These are phyloP conservation scores for Senna tora DNA, from an alignment of 306 rosid genomes.

Conservation along the genomic window DNA sequence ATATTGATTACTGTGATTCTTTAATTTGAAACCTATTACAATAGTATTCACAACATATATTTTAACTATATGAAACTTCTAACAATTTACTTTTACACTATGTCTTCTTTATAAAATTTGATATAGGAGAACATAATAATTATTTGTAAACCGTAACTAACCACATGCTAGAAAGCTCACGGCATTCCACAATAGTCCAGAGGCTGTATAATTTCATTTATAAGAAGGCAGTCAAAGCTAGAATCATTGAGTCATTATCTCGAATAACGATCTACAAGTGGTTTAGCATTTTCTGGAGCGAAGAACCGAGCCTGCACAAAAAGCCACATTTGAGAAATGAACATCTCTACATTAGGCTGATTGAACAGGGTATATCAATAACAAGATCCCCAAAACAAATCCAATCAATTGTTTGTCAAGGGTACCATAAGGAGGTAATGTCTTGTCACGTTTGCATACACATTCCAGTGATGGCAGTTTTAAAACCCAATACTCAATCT, in stretches of 20 bases:
- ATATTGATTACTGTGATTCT: too few species aligned
- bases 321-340: too few species aligned
- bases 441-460: not conserved
- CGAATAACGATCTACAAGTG: conserved; percentile 77
- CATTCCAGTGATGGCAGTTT: not conserved
- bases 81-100: too few species aligned
- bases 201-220: too few species aligned
- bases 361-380: not conserved
- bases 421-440: not conserved
- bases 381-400: not conserved
- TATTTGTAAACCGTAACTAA: too few species aligned
- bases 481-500: not conserved
- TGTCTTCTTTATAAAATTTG: too few species aligned
- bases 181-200: not conserved
- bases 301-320: conserved; percentile 82
- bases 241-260: conserved; percentile 31
- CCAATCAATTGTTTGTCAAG: not conserved
- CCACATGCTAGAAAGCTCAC: not conserved
- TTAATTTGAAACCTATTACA: too few species aligned
- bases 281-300: conserved; percentile 86
- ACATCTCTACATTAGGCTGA: not conserved
- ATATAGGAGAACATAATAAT: too few species aligned
- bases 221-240: not conserved
- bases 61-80: too few species aligned
- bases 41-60: too few species aligned